Percentiles rank a stretch among this genome's conserved stretches.
Conservation (phyloP, 1,284 basidiomycete species). For the Malassezia globosa region DNA sequence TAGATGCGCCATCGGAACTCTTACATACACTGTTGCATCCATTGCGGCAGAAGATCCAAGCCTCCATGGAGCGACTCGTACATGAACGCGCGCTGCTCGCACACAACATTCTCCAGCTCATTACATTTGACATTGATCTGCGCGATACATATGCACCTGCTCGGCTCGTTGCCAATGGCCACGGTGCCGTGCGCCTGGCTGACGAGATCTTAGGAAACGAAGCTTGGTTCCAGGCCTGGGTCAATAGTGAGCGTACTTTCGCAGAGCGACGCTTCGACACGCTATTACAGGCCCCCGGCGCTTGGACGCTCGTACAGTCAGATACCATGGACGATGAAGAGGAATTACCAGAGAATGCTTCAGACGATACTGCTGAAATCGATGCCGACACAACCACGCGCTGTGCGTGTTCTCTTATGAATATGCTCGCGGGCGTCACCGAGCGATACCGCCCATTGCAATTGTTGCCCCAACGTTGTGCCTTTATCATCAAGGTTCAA, state of each 20-base stretch:
- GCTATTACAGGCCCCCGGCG: conserved; percentile 66
- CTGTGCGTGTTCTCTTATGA: conserved; percentile 23
- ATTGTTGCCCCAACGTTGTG: conserved; percentile 61
- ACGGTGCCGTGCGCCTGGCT: conserved; percentile 40
- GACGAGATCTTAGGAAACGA: conserved; percentile 68
- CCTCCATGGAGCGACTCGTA: conserved; percentile 59
- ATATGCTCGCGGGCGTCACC: conserved; percentile 44
- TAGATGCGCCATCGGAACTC: conserved; percentile 34
- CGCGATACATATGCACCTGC: conserved; percentile 38
- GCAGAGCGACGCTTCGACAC: conserved; percentile 68
- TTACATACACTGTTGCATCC: conserved; percentile 32
- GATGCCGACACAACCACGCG: conserved; percentile 23
- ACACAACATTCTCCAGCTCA: conserved; percentile 83
- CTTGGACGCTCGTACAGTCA: conserved; percentile 68
- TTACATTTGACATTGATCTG: conserved; percentile 73
- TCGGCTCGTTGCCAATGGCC: conserved; percentile 22
- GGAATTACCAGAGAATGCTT: conserved; percentile 28
- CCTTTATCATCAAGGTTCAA: conserved; percentile 74
- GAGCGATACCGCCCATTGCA: conserved; percentile 84
- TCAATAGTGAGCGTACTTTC: conserved; percentile 54
- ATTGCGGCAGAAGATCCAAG: conserved; percentile 28
- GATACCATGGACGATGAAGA: conserved; percentile 54
- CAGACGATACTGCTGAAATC: not conserved
- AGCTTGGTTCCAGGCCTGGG: conserved; percentile 82
- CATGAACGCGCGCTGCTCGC: conserved; percentile 72